These are phyloP conservation scores for Echites panduratus DNA, from an alignment of 257 asterid species.

Conservation along the genomic window DNA sequence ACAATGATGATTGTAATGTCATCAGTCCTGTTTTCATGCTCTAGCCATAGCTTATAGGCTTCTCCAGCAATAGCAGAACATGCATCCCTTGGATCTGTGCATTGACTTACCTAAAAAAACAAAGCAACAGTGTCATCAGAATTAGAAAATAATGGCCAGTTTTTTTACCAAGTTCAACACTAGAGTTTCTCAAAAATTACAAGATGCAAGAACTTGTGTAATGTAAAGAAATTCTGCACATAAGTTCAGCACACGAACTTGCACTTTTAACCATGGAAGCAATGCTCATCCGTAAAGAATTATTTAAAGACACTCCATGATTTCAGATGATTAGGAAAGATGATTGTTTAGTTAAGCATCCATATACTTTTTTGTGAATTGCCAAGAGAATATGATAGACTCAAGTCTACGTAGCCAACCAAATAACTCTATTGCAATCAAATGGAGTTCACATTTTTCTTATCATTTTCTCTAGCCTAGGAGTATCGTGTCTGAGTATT, in stretches of 20 bases:
- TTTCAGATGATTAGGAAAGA: background rate
- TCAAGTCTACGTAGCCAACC: background rate
- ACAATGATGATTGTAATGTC: slow-evolving; percentile 88
- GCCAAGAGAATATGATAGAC: background rate
- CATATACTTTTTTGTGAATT: background rate
- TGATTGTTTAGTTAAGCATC: background rate
- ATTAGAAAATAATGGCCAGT: background rate
- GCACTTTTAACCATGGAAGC: background rate
- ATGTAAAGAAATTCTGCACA: background rate
- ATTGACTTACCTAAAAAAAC: slow-evolving; percentile 49
- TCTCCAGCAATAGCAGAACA: slow-evolving; percentile 78
- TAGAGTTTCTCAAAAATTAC: background rate
- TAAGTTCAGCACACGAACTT: background rate
- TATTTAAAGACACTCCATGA: background rate
- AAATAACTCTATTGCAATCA: background rate
- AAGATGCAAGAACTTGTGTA: background rate
- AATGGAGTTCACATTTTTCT: background rate
- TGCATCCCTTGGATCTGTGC: slow-evolving; percentile 72
- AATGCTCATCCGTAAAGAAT: background rate
- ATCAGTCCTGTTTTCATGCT: slow-evolving; percentile 87
- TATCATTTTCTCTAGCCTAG: background rate
- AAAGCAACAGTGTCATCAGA: slow-evolving; percentile 13
- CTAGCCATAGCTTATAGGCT: slow-evolving; percentile 84
- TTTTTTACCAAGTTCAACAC: background rate
- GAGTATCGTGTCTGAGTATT: background rate